Conservation (phyloP, 2,329 filamentous ascomycete genomes). For the Fragosphaeria purpurea region DNA sequence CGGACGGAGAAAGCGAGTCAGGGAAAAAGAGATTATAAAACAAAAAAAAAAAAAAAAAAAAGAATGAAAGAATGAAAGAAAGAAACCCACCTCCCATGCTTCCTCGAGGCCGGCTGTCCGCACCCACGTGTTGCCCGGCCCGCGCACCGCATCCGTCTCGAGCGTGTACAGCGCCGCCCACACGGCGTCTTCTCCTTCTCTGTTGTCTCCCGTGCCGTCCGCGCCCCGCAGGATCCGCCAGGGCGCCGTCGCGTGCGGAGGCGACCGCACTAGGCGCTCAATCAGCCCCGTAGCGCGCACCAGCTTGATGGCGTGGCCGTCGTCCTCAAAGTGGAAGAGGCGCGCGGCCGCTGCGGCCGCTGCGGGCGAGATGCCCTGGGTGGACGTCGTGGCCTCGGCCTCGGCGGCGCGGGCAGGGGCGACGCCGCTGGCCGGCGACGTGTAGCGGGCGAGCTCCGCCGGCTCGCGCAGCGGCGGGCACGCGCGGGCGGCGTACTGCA, state of each 20-base stretch:
- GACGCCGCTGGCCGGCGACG: not conserved
- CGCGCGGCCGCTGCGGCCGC: slow-evolving; percentile 33
- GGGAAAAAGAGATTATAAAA: no score
- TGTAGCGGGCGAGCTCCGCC: not conserved
- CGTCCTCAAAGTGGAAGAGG: slow-evolving; percentile 48
- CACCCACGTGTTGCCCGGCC: slow-evolving; percentile 45
- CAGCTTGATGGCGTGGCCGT: slow-evolving; percentile 75
- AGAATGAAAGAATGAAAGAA: no score
- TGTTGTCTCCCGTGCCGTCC: no score
- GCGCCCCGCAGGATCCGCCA: slow-evolving; percentile 45
- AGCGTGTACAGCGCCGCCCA: slow-evolving; percentile 54
- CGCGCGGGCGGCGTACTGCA: slow-evolving; percentile 62
- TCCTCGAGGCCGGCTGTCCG: slow-evolving; percentile 52
- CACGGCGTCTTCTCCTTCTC: slow-evolving; percentile 23
- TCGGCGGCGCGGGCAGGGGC: not conserved
- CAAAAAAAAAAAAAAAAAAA: no score
- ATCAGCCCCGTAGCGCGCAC: slow-evolving; percentile 56
- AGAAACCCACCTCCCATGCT: slow-evolving; percentile 46
- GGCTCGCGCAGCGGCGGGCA: slow-evolving; percentile 47
- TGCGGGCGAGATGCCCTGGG: slow-evolving; percentile 36
- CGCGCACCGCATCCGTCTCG: slow-evolving; percentile 52
- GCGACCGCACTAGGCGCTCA: slow-evolving; percentile 31
- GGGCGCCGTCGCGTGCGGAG: slow-evolving; percentile 30
- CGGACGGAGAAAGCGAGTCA: no score
- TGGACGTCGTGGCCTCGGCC: not conserved